phyloP scores from a whole-genome alignment of 305 asterid genomes.

The Solanum hybrid region DNA sequence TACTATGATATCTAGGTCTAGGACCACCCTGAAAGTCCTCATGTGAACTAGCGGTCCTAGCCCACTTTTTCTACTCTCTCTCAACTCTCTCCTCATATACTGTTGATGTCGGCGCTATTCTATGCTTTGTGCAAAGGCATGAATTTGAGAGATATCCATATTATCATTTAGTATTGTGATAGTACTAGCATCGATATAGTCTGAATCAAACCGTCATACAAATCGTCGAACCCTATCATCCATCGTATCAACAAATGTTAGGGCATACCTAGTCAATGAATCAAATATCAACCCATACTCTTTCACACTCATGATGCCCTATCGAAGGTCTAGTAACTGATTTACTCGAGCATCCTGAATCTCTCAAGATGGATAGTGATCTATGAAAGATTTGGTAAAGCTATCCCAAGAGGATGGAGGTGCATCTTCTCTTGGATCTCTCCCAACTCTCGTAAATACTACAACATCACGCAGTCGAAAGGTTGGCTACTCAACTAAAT shows the following conservation, averaged over 20 bases:
- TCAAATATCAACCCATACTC: background rate
- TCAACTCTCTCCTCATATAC: background rate
- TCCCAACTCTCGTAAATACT: background rate
- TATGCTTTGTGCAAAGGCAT: background rate
- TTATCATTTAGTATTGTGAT: background rate
- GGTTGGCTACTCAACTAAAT: too few species aligned
- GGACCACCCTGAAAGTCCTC: background rate
- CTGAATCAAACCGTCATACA: background rate
- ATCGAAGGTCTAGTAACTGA: too few species aligned
- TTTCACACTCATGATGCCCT: too few species aligned
- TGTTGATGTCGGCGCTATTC: background rate
- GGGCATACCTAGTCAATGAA: background rate
- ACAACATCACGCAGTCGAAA: rapidly evolving
- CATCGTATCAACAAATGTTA: background rate
- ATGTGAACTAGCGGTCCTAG: background rate
- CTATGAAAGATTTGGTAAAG: background rate
- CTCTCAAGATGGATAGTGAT: background rate
- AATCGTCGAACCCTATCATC: background rate
- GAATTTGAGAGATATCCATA: background rate
- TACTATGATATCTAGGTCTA: background rate
- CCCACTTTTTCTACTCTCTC: background rate
- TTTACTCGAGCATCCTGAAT: background rate
- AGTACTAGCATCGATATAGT: background rate
- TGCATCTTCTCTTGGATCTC: too few species aligned
- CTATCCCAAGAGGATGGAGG: background rate